Base-by-base conservation (phyloP, 2,329 filamentous ascomycete species). In the Fusarium sp. region DNA sequence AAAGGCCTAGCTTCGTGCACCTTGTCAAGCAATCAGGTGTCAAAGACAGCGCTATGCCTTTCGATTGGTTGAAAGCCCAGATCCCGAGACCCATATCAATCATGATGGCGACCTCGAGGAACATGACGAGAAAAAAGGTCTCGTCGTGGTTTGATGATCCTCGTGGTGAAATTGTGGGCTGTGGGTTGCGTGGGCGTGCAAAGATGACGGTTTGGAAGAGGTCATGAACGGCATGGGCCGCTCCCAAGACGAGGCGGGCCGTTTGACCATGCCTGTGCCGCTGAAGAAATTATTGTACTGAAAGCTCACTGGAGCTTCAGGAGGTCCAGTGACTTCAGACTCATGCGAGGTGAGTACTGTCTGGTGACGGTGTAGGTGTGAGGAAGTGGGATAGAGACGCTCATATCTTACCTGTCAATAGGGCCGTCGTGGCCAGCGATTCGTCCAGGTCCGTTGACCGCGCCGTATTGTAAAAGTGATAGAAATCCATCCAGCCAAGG, bases 401-500 rank as follows among this genome's bases (percentile, higher is more conserved):
- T 69, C 75, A 78, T 79, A 72, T 78, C 94, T 92, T 91, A 98
- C 95, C 94, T 97, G 86, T 98, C 95, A 83, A 98, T 85, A 81
- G 91, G 87, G 72, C 94, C 91, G 81, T 97, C 89, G 33, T 92
- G 89, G 78, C 89, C 88, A 79, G 93, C 94, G 73, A 97, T 82
- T 83, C 84, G 89, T 78, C 94, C 93, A 73, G 93, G 93, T 30
- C 95, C 94, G 78, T 87, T 86, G 78, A 95, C 83, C 78, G 91
- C 87, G 75, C 90, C 87, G 86, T 93, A 91, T 83, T 96, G 94
- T 75, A 92, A 81, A 82, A 97, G 88, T 64, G 93, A 92, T 68
- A 96, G 81, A 75, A 89, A 85, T 79, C 94, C 94, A 79, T 87
- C 88, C 63, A 97, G 88, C 95, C 95, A 98, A 72, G 95, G 95